phyloP scores from a whole-genome alignment of 2,329 filamentous ascomycete genomes.

The Ustulina deusta region DNA sequence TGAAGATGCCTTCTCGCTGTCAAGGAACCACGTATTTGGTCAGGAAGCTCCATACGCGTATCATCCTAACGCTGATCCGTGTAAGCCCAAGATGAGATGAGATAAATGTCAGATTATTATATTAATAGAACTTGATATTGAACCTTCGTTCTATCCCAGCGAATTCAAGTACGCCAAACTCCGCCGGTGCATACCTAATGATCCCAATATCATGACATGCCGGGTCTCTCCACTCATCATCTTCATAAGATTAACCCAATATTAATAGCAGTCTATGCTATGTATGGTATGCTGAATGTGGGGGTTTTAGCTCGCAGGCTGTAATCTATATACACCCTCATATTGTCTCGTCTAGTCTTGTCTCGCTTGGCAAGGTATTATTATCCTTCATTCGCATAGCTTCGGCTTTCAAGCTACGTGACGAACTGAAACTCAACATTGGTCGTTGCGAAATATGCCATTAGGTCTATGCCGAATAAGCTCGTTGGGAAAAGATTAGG shows the following conservation, averaged over 20 bases:
- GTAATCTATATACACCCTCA: conserved; percentile 6
- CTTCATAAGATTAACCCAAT: too few species aligned
- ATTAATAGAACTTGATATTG: neutral
- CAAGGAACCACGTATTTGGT: neutral
- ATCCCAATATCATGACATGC: conserved; percentile 3
- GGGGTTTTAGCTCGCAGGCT: neutral
- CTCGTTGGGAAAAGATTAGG: conserved; percentile 52
- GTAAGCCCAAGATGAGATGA: neutral
- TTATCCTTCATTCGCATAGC: neutral
- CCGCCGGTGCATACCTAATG: conserved; percentile 7
- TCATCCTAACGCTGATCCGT: too few species aligned
- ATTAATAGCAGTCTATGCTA: neutral
- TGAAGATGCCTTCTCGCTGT: too few species aligned
- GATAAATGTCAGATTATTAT: neutral
- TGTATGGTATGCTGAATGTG: neutral
- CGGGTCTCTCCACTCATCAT: neutral
- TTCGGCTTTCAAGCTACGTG: neutral
- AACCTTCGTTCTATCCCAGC: neutral
- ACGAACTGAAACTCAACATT: neutral
- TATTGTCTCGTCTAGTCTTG: conserved; percentile 5
- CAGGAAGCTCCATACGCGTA: neutral
- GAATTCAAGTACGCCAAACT: conserved; percentile 18
- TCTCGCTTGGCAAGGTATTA: neutral
- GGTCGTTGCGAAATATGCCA: neutral
- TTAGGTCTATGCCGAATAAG: conserved; percentile 10